phyloP scores from a whole-genome alignment of 2,329 filamentous ascomycete genomes.

The Cladosporium sp. region DNA sequence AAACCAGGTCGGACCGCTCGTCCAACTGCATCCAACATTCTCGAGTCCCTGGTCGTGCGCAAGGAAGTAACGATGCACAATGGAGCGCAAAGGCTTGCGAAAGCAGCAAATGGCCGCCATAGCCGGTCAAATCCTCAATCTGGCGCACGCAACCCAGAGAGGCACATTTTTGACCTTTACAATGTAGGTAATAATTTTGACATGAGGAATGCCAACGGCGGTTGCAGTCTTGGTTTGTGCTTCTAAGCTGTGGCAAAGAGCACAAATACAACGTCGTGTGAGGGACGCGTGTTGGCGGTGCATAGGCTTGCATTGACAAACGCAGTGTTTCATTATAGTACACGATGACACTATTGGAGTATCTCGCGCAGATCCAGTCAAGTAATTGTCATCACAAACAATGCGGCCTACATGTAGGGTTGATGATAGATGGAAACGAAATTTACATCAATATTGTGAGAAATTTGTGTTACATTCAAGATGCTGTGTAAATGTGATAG shows the following conservation, averaged over 20 bases:
- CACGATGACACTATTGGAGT: too few relatives aligned
- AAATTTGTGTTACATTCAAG: too few relatives aligned
- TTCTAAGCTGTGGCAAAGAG: not conserved
- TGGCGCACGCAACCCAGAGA: too few relatives aligned
- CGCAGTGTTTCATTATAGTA: not conserved
- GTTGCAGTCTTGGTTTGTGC: not conserved
- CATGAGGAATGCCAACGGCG: not conserved
- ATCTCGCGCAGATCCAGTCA: too few relatives aligned
- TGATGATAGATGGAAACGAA: too few relatives aligned
- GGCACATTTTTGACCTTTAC: too few relatives aligned
- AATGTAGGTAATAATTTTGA: too few relatives aligned
- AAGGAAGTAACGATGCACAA: slow-evolving; percentile 10
- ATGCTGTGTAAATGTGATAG: too few relatives aligned
- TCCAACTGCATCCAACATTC: slow-evolving; percentile 8
- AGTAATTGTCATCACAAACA: too few relatives aligned
- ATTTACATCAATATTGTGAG: too few relatives aligned
- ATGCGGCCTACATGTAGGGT: too few relatives aligned
- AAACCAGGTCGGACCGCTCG: slow-evolving; percentile 1
- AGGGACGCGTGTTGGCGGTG: not conserved
- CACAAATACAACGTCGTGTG: not conserved
- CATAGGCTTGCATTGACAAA: not conserved
- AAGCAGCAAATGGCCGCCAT: not conserved
- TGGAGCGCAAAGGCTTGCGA: not conserved
- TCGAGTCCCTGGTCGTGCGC: slow-evolving; percentile 3
- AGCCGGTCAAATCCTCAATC: too few relatives aligned